Conservation (phyloP, 192 early-diverging fungal species). For the Coemansia sp. region DNA sequence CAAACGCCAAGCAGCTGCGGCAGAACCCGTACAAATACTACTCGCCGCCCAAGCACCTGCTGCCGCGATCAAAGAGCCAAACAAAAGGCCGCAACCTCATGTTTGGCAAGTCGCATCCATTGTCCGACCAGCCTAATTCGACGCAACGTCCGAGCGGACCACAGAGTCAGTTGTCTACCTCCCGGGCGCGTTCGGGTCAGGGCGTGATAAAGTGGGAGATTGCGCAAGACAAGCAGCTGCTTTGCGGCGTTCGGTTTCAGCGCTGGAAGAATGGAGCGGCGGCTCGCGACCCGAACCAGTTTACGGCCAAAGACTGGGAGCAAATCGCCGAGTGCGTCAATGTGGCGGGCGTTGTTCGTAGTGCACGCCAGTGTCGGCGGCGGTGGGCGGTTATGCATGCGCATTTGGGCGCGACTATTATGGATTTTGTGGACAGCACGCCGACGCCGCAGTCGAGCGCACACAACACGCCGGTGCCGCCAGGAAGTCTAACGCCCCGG, state of each 20-base stretch:
- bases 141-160: not conserved
- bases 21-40: slow-evolving; percentile 50
- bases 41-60: slow-evolving; percentile 45
- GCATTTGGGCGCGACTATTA: slow-evolving; percentile 42
- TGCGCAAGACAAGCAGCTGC: slow-evolving; percentile 42
- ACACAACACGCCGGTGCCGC: slow-evolving; percentile 24
- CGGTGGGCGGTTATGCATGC: slow-evolving; percentile 48
- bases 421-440: slow-evolving; percentile 51
- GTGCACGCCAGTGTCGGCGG: slow-evolving; percentile 39
- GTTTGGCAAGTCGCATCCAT: slow-evolving; percentile 12
- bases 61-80: slow-evolving; percentile 11
- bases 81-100: slow-evolving; percentile 32
- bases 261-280: slow-evolving; percentile 21
- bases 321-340: slow-evolving; percentile 22
- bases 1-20: slow-evolving; percentile 44
- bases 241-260: slow-evolving; percentile 38
- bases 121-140: not conserved
- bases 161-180: not conserved
- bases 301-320: slow-evolving; percentile 35
- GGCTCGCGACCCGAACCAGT: slow-evolving; percentile 33
- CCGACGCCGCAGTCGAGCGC: slow-evolving; percentile 48
- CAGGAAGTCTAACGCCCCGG: not conserved
- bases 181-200: not conserved
- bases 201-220: slow-evolving; percentile 35
- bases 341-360: slow-evolving; percentile 17